These are phyloP conservation scores for Malassezia dermatis DNA, from an alignment of 1,284 basidiomycete species.

Conservation along the genomic window DNA sequence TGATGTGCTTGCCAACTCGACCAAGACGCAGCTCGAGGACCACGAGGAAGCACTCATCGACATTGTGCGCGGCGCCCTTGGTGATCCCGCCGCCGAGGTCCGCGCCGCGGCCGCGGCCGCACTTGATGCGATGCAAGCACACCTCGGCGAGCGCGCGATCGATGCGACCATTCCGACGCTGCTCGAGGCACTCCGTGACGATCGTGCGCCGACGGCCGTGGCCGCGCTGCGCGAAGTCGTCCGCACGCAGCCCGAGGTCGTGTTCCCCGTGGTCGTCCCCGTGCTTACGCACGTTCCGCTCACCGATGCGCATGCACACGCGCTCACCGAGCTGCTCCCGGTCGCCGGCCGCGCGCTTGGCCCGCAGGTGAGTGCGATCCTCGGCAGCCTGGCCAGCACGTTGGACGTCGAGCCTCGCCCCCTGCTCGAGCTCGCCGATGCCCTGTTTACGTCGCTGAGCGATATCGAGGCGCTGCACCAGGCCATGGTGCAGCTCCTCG, in stretches of 20 bases:
- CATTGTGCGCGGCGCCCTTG: slow-evolving; percentile 64
- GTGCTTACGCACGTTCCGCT: slow-evolving; percentile 82
- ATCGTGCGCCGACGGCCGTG: slow-evolving; percentile 68
- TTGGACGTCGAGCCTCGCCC: slow-evolving; percentile 10
- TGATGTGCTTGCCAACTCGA: slow-evolving; percentile 81
- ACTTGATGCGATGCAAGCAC: slow-evolving; percentile 84
- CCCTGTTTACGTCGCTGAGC: slow-evolving; percentile 29
- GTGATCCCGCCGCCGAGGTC: slow-evolving; percentile 78
- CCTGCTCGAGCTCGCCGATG: slow-evolving; percentile 24
- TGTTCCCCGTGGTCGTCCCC: slow-evolving; percentile 96
- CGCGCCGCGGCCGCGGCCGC: slow-evolving; percentile 82
- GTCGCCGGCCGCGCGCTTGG: slow-evolving; percentile 85
- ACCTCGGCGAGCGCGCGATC: slow-evolving; percentile 79
- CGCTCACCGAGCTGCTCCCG: slow-evolving; percentile 76
- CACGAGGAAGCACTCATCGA: slow-evolving; percentile 82
- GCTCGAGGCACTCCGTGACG: slow-evolving; percentile 63
- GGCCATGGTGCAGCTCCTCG: slow-evolving; percentile 42
- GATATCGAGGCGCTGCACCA: slow-evolving; percentile 41
- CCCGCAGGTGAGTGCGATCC: slow-evolving; percentile 35
- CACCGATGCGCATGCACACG: slow-evolving; percentile 89
- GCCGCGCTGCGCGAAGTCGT: slow-evolving; percentile 74
- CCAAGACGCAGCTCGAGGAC: slow-evolving; percentile 72
- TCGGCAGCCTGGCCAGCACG: slow-evolving; percentile 38
- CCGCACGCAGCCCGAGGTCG: slow-evolving; percentile 53
- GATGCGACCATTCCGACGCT: slow-evolving; percentile 94